Evolutionary conservation across 306 rosid species (phyloP).

Genomic region (Ziziphus jujuba): DNA sequence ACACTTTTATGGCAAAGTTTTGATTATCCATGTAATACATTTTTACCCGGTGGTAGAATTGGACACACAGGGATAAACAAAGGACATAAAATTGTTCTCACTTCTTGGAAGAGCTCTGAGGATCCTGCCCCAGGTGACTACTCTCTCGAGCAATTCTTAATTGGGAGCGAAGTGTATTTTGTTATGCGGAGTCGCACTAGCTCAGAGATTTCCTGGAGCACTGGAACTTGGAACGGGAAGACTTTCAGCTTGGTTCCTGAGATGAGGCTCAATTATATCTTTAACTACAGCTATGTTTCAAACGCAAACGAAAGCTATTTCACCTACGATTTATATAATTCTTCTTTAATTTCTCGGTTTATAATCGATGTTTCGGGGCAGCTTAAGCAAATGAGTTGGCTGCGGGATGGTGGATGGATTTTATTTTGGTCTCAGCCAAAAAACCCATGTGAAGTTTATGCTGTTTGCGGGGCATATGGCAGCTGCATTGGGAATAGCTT

Average conservation of each 20-base stretch:
- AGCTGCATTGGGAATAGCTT: slow-evolving; percentile 20
- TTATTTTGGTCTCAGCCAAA: slow-evolving; percentile 46
- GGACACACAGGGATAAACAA: slow-evolving; percentile 25
- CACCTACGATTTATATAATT: slow-evolving; percentile 48
- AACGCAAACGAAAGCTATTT: slow-evolving; percentile 54
- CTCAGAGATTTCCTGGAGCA: slow-evolving; percentile 36
- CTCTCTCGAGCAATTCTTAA: slow-evolving; percentile 40
- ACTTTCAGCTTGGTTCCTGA: slow-evolving; percentile 57
- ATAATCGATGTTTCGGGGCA: slow-evolving; percentile 38
- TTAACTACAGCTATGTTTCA: slow-evolving; percentile 36
- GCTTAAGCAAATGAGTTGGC: slow-evolving; percentile 5
- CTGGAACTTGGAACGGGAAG: slow-evolving; percentile 52
- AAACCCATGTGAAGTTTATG: slow-evolving; percentile 47
- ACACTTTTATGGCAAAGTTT: slow-evolving; percentile 49
- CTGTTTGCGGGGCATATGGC: slow-evolving; percentile 43
- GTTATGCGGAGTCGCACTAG: slow-evolving; percentile 47
- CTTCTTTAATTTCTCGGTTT: slow-evolving; percentile 27
- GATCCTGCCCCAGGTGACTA: slow-evolving; percentile 51
- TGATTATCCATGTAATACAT: slow-evolving; percentile 52
- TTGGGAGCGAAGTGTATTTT: slow-evolving; percentile 8
- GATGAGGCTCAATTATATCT: slow-evolving; percentile 50
- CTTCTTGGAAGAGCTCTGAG: slow-evolving; percentile 56
- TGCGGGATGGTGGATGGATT: slow-evolving; percentile 27
- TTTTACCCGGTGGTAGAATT: slow-evolving; percentile 46
- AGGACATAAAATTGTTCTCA: slow-evolving; percentile 38